Evolutionary conservation across 2,329 filamentous ascomycete genomes (phyloP).

Genomic region (Penicillium freii): DNA sequence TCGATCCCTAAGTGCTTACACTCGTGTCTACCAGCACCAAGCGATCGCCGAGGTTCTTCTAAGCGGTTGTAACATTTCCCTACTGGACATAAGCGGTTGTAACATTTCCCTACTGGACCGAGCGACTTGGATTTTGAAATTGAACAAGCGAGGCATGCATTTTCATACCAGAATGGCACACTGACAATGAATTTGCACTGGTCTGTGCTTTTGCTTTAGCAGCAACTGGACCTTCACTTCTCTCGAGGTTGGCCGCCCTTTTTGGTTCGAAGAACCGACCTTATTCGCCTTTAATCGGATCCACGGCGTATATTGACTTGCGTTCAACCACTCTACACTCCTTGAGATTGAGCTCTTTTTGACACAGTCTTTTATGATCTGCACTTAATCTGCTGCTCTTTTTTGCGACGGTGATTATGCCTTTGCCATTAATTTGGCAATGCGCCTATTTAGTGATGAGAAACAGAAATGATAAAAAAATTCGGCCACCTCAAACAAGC

Average conservation of each 20-base stretch:
- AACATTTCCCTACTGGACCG: constrained; percentile 22
- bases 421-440: constrained; percentile 6
- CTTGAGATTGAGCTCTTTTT: constrained; percentile 11
- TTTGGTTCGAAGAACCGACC: constrained; percentile 42
- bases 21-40: constrained; percentile 44
- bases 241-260: constrained; percentile 49
- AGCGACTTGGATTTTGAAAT: constrained; percentile 33
- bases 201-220: constrained; percentile 28
- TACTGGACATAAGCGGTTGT: constrained; percentile 39
- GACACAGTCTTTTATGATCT: not conserved
- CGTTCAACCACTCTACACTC: constrained; percentile 27
- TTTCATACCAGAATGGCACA: constrained; percentile 38
- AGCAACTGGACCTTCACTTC: constrained; percentile 37
- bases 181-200: constrained; percentile 30
- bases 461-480: constrained; percentile 45
- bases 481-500: constrained; percentile 43
- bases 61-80: constrained; percentile 30
- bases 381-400: constrained; percentile 7
- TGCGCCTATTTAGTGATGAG: constrained; percentile 33
- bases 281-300: constrained; percentile 29
- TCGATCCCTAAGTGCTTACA: constrained; percentile 18
- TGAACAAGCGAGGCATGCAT: constrained; percentile 9
- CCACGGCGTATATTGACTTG: constrained; percentile 31
- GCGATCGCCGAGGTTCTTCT: constrained; percentile 55
- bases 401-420: constrained; percentile 13